Evolutionary conservation across 768 basidiomycete species (phyloP), one percentile per base, ranked within the genome.

Genomic region (Serendipita indica): DNA sequence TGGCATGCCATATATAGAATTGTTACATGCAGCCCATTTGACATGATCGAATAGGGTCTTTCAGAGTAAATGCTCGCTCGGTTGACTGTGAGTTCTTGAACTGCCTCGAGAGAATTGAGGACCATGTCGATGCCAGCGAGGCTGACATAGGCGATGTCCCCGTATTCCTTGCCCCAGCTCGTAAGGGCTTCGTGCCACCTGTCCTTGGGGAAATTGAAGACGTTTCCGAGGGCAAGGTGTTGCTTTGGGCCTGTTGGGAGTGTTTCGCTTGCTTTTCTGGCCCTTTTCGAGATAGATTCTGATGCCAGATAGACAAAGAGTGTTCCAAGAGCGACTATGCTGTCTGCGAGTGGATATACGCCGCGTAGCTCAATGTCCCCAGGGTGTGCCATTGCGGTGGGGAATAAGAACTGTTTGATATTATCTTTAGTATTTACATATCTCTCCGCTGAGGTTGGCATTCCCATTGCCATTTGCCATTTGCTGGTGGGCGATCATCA

Each of bases 21-120:
- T 18, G 7, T 7, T 43, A 2, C 41, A 18, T n/a, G 27, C 41
- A 43, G 27, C 7, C 43, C 59, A 33, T 58, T 58, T 39, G 58
- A 61, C 18, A 61, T 58, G 16, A 60, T 46, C 59, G 41, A 60
- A n/a, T 57, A 39, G 28, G 62, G 62, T 52, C 62, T 28, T 13
- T 58, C 60, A 32, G 63, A 63, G 59, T 63, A 63, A 16, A 64
- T 63, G 27, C 62, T 63, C 3, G 63, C 63, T 39, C 62, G 41
- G 39, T 63, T 59, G 37, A 63, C 41, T 35, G 63, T 37, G 2
- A 63, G 58, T 3, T 63, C 63, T 33, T 37, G 43, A 4, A 54
- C 52, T 7, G 58, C 59, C 34, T 60, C 52, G 18, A 57, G 34
- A 12, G 49, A 56, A 27, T 60, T 57, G 27, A 60, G 59, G 20